A percentile compares a stretch with the other conserved stretches of the same genome.
Evolutionary conservation across 306 rosid species (phyloP).

Genomic region (Rosa lucieae): DNA sequence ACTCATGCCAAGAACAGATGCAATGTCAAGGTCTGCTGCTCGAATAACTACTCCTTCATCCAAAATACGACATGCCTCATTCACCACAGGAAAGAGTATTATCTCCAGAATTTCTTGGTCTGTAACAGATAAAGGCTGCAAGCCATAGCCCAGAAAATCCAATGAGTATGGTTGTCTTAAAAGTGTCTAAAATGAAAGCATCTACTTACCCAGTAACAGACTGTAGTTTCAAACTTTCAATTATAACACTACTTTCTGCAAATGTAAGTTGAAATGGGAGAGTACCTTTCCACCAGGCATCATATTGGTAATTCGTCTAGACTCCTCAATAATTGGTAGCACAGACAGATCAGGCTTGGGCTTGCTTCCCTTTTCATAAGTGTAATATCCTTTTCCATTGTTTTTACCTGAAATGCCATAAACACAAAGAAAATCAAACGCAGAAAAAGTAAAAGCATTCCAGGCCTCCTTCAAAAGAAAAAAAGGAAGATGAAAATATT

Average conservation of each 20-base stretch:
- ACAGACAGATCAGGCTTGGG: conserved; percentile 83
- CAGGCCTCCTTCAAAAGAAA: background rate
- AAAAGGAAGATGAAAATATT: conserved; percentile 7
- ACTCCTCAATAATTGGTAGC: conserved; percentile 69
- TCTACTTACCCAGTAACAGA: conserved; percentile 5
- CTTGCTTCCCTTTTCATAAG: conserved; percentile 74
- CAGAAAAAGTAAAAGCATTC: conserved; percentile 26
- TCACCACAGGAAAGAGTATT: conserved; percentile 90
- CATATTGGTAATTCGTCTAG: conserved; percentile 57
- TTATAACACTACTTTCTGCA: background rate
- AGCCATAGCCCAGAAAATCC: conserved; percentile 15
- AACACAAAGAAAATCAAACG: conserved; percentile 15
- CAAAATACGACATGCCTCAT: conserved; percentile 91
- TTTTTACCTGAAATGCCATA: conserved; percentile 56
- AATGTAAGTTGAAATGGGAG: conserved; percentile 20
- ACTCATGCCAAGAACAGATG: conserved; percentile 98
- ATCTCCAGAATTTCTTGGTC: conserved; percentile 93
- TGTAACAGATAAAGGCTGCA: conserved; percentile 73
- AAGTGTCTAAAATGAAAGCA: conserved; percentile 9
- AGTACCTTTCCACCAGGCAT: conserved; percentile 85
- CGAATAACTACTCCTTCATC: conserved; percentile 81
- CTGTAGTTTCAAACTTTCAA: conserved; percentile 1
- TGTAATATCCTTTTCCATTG: conserved; percentile 88
- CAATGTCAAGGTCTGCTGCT: conserved; percentile 87
- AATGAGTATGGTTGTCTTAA: conserved; percentile 4